phyloP scores from a whole-genome alignment of 2,329 filamentous ascomycete species.

The Clarireedia hainanense region DNA sequence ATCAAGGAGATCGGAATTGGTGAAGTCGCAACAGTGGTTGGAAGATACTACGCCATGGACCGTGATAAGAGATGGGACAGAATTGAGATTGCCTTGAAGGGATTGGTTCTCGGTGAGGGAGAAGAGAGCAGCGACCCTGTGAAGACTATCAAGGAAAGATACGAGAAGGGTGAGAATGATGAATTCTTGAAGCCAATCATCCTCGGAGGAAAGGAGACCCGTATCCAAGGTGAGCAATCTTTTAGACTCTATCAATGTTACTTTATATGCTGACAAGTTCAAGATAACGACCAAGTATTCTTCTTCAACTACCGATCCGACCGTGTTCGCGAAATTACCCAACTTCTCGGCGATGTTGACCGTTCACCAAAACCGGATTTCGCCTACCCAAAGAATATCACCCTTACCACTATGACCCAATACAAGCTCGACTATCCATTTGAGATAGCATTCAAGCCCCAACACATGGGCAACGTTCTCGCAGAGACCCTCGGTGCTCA shows the following conservation, averaged over 20 bases:
- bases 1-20: constrained; percentile 79
- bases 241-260: background rate
- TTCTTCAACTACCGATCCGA: constrained; percentile 99
- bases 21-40: constrained; percentile 86
- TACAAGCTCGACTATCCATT: constrained; percentile 97
- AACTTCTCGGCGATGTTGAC: constrained; percentile 87
- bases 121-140: constrained; percentile 80
- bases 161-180: constrained; percentile 81
- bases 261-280: background rate
- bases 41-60: constrained; percentile 98
- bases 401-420: constrained; percentile 92
- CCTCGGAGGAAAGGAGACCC: constrained; percentile 74
- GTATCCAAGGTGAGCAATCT: constrained; percentile 63
- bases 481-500: constrained; percentile 94
- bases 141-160: constrained; percentile 78
- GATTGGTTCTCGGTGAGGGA: constrained; percentile 73
- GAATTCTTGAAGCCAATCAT: constrained; percentile 99
- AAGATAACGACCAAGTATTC: constrained; percentile 89
- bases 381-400: constrained; percentile 81
- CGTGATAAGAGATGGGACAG: constrained; percentile 99
- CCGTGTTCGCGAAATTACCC: constrained; percentile 91
- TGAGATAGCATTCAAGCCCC: constrained; percentile 84
- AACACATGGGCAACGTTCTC: constrained; percentile 96
- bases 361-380: constrained; percentile 86
- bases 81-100: constrained; percentile 83